A percentile compares a stretch with the other conserved stretches of the same genome.
These are phyloP conservation scores for Cytospora piceae DNA, from an alignment of 2,329 filamentous ascomycete species.

Conservation along the genomic window DNA sequence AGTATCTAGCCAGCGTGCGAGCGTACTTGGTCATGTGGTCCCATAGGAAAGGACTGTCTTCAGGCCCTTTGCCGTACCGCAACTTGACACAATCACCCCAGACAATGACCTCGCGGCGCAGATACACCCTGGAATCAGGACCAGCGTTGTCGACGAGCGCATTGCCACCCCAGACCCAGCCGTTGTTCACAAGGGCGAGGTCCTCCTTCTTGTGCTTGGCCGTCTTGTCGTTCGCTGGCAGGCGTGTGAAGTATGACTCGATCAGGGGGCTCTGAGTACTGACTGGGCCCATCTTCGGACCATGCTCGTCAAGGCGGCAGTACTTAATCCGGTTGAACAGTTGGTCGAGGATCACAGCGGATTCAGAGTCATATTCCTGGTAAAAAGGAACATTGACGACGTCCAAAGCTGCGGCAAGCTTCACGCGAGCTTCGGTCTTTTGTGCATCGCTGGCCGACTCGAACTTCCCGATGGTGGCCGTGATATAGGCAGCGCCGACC, in stretches of 20 bases:
- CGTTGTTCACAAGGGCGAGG: conserved; percentile 88
- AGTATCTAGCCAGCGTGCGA: conserved; percentile 89
- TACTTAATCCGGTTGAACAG: conserved; percentile 95
- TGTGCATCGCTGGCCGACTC: conserved; percentile 47
- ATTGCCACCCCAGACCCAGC: conserved; percentile 98
- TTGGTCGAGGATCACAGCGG: conserved; percentile 83
- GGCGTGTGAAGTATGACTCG: conserved; percentile 91
- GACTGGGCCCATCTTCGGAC: conserved; percentile 83
- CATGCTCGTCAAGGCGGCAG: conserved; percentile 87
- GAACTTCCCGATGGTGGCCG: conserved; percentile 70
- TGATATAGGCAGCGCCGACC: conserved; percentile 70
- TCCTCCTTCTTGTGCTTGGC: conserved; percentile 75
- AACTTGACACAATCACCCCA: conserved; percentile 99
- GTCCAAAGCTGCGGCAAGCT: conserved; percentile 70
- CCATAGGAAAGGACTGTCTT: conserved; percentile 94
- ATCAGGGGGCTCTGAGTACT: conserved; percentile 78
- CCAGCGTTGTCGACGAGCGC: conserved; percentile 93
- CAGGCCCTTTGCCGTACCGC: conserved; percentile 77
- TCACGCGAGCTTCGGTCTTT: conserved; percentile 54
- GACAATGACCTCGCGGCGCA: conserved; percentile 94
- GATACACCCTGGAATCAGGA: conserved; percentile 84
- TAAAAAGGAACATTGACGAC: conserved; percentile 88
- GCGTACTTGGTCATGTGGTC: conserved; percentile 95
- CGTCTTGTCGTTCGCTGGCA: conserved; percentile 79
- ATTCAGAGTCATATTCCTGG: conserved; percentile 85